Conservation (phyloP, 306 rosid species). For the Comarum palustre region DNA sequence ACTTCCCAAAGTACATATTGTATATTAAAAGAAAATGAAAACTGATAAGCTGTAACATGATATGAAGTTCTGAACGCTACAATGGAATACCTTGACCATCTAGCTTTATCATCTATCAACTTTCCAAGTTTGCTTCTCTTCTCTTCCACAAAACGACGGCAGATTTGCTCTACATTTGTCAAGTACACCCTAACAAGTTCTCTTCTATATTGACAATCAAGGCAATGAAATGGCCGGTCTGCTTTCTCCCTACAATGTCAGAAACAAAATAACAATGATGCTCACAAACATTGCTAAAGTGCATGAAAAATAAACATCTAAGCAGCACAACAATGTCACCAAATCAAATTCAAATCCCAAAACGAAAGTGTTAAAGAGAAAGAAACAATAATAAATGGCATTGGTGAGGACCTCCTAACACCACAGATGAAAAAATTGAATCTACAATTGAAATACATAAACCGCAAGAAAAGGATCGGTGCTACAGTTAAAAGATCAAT, state of each 20-base stretch:
- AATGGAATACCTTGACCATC: slow-evolving; percentile 86
- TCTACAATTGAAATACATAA: neutral
- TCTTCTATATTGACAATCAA: slow-evolving; percentile 95
- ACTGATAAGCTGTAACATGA: slow-evolving; percentile 1
- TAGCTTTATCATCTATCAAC: slow-evolving; percentile 87
- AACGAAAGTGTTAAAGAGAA: neutral
- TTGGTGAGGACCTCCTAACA: neutral
- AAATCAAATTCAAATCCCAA: neutral
- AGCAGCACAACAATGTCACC: neutral
- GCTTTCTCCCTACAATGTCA: slow-evolving; percentile 79
- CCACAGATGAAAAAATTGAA: neutral
- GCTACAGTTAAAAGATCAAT: neutral
- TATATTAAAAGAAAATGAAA: no score
- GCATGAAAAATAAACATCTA: slow-evolving; percentile 9
- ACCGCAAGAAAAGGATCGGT: neutral
- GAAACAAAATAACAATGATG: slow-evolving; percentile 24
- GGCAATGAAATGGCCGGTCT: slow-evolving; percentile 95
- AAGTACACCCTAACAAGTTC: slow-evolving; percentile 98
- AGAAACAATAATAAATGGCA: neutral
- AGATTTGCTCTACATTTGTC: slow-evolving; percentile 94
- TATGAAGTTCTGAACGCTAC: slow-evolving; percentile 18
- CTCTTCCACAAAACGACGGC: slow-evolving; percentile 98
- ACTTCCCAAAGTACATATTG: neutral
- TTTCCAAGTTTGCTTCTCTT: slow-evolving; percentile 85
- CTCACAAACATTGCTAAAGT: slow-evolving; percentile 24